phyloP scores from a whole-genome alignment of 1,284 basidiomycete species.

The Pseudozyma pruni region DNA sequence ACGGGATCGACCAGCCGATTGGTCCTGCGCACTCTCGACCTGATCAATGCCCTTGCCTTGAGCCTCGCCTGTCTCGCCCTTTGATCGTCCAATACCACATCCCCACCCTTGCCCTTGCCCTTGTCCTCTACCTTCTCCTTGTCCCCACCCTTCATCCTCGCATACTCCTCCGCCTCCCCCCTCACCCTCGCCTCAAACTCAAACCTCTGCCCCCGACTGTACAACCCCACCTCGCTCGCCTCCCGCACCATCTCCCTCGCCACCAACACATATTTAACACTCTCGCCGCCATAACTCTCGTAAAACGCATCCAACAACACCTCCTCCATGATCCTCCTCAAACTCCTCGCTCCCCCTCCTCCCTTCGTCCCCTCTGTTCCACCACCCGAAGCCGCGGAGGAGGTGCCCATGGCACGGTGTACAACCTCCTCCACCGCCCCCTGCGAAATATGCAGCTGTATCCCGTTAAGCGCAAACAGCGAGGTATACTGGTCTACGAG shows the following conservation, averaged over 20 bases:
- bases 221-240: constrained; percentile 21
- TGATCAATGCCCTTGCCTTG: constrained; percentile 17
- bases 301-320: constrained; percentile 50
- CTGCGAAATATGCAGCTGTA: constrained; percentile 41
- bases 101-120: not conserved
- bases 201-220: constrained; percentile 32
- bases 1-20: constrained; percentile 42
- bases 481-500: constrained; percentile 87
- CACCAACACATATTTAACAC: constrained; percentile 33
- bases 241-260: constrained; percentile 9
- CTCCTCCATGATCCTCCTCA: constrained; percentile 85
- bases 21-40: constrained; percentile 17
- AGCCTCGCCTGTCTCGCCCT: not conserved
- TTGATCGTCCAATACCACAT: not conserved
- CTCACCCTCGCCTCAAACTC: constrained; percentile 16
- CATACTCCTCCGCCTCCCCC: constrained; percentile 7
- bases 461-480: constrained; percentile 73
- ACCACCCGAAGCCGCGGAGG: not conserved
- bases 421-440: constrained; percentile 63
- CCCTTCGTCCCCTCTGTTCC: too few relatives aligned
- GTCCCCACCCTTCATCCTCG: not conserved
- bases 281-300: constrained; percentile 14
- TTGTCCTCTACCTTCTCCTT: not conserved
- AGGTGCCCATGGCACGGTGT: constrained; percentile 54
- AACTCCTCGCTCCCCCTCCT: constrained; percentile 78